Percentiles rank a stretch among this genome's conserved stretches.
phyloP scores from a whole-genome alignment of 768 basidiomycete genomes.

The Kwoniella shandongensis region DNA sequence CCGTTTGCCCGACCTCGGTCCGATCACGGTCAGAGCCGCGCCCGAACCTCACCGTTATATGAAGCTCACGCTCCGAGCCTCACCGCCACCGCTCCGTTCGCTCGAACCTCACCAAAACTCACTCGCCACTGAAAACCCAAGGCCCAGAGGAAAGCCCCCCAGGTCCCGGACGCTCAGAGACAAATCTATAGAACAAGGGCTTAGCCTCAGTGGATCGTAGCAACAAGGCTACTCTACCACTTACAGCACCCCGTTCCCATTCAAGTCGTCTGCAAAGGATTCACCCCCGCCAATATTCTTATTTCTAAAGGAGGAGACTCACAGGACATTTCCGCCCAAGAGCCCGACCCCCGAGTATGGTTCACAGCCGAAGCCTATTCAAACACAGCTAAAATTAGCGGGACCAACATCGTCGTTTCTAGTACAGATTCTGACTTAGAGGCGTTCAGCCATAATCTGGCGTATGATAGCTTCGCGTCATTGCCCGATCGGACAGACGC shows the following conservation, averaged over 20 bases:
- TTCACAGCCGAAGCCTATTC: constrained; percentile 70
- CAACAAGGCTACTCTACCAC: constrained; percentile 75
- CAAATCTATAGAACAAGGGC: constrained; percentile 69
- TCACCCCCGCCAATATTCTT: constrained; percentile 67
- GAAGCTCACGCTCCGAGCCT: neutral
- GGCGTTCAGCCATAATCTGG: constrained; percentile 82
- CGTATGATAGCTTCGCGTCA: constrained; percentile 77
- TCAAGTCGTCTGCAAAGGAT: constrained; percentile 79
- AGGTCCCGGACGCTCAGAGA: constrained; percentile 44
- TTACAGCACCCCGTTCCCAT: constrained; percentile 72
- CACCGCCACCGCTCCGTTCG: neutral
- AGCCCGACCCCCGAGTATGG: constrained; percentile 61
- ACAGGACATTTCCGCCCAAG: constrained; percentile 57
- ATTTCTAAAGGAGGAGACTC: constrained; percentile 62
- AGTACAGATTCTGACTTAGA: constrained; percentile 80
- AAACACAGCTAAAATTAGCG: constrained; percentile 65
- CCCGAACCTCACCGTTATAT: too few species aligned
- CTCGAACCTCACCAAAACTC: neutral
- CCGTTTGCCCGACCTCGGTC: neutral
- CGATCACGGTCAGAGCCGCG: too few species aligned
- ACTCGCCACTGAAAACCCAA: neutral
- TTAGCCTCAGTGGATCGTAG: constrained; percentile 73
- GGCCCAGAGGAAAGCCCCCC: constrained; percentile 11
- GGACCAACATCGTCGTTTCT: constrained; percentile 71
- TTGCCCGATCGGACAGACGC: constrained; percentile 72